These are phyloP conservation scores for Malassezia furfur DNA, from an alignment of 1,284 basidiomycete species.

Conservation along the genomic window DNA sequence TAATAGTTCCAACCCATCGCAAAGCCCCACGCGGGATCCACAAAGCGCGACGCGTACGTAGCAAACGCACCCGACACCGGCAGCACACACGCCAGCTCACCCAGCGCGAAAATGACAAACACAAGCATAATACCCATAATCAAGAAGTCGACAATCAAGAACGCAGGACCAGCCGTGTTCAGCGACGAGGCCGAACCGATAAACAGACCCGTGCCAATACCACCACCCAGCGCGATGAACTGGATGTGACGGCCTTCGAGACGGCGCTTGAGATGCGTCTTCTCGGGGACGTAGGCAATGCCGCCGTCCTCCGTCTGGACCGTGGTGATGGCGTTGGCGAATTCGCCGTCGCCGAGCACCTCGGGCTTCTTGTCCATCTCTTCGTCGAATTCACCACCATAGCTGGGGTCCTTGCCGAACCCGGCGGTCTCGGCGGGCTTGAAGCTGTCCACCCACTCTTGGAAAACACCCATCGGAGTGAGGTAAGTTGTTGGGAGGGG, in stretches of 20 bases:
- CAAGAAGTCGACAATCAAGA: slow-evolving; percentile 45
- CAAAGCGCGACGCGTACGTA: slow-evolving; percentile 32
- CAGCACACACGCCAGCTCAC: slow-evolving; percentile 33
- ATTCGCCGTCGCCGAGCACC: slow-evolving; percentile 11
- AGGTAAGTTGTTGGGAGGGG: too few relatives aligned
- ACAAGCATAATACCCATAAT: slow-evolving; percentile 45
- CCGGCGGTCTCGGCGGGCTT: slow-evolving; percentile 11
- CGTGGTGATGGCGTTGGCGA: slow-evolving; percentile 11
- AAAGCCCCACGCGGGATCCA: slow-evolving; percentile 32
- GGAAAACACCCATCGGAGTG: slow-evolving; percentile 3
- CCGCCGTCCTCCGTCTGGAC: slow-evolving; percentile 11
- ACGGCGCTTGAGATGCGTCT: slow-evolving; percentile 27
- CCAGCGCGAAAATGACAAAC: slow-evolving; percentile 47
- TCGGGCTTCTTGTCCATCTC: slow-evolving; percentile 9
- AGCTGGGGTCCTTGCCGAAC: slow-evolving; percentile 8
- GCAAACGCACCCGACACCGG: slow-evolving; percentile 39
- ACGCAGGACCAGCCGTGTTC: slow-evolving; percentile 51
- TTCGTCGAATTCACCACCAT: slow-evolving; percentile 1
- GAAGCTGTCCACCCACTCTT: slow-evolving; percentile 19
- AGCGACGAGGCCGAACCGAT: slow-evolving; percentile 52
- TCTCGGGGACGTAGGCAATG: slow-evolving; percentile 6
- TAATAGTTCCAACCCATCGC: slow-evolving; percentile 61
- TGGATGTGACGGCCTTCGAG: slow-evolving; percentile 35
- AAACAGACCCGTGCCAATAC: slow-evolving; percentile 53
- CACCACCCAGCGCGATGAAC: slow-evolving; percentile 54